Conservation (phyloP, 176 grass and related monocot species). For the Zea mays region DNA sequence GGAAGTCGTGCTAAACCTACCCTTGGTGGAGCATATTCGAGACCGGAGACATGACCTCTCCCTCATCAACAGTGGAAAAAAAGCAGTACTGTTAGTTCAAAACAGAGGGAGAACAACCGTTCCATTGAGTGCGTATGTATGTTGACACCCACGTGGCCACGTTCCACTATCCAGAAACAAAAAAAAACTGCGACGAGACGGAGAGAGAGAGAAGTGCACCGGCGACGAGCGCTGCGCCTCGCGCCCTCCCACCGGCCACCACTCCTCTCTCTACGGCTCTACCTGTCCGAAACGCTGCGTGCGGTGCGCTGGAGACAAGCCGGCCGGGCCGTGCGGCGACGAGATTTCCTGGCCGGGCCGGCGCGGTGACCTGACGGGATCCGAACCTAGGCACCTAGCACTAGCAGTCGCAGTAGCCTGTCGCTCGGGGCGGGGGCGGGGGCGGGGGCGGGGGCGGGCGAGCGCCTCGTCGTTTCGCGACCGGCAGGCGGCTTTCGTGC, state of each 20-base stretch:
- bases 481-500: neutral
- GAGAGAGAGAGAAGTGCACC: too few species aligned
- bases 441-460: too few species aligned
- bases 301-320: neutral
- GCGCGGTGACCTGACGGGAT: constrained; percentile 4
- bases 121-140: neutral
- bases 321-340: neutral
- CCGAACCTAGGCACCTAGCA: neutral
- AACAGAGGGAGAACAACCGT: neutral
- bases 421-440: neutral
- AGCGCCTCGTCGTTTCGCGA: neutral
- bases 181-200: too few species aligned
- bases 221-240: neutral
- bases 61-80: too few species aligned
- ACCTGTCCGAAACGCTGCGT: neutral
- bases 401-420: neutral
- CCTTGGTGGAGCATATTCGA: too few species aligned
- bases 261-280: too few species aligned
- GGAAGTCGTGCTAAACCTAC: neutral
- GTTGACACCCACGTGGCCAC: neutral
- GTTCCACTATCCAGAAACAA: neutral
- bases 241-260: neutral
- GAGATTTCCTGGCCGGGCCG: too few species aligned
- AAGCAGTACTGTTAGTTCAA: neutral
- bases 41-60: too few species aligned